Percentiles rank a stretch among this genome's conserved stretches.
Conservation (phyloP, 192 early-diverging fungal species). For the Coemansia biformis region DNA sequence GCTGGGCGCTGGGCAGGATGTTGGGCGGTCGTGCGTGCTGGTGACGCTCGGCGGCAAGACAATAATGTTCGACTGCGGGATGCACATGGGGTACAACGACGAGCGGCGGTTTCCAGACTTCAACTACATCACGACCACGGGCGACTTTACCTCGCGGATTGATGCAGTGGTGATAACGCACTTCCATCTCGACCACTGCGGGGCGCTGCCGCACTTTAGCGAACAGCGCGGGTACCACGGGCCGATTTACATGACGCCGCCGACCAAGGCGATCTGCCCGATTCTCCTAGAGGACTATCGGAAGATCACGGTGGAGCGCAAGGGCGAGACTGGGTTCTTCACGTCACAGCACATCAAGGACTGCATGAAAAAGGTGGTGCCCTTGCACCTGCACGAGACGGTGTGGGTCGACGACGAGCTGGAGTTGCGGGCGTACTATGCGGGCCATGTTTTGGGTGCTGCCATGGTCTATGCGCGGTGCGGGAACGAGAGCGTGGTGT, state of each 20-base stretch:
- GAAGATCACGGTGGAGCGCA: slow-evolving; percentile 83
- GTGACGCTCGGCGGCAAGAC: slow-evolving; percentile 72
- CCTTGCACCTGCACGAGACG: slow-evolving; percentile 80
- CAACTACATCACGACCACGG: slow-evolving; percentile 77
- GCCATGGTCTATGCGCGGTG: slow-evolving; percentile 87
- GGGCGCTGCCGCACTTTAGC: slow-evolving; percentile 91
- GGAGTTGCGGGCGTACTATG: slow-evolving; percentile 85
- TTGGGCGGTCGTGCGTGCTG: slow-evolving; percentile 78
- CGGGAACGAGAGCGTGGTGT: slow-evolving; percentile 71
- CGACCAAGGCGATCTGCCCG: slow-evolving; percentile 92
- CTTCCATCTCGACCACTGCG: slow-evolving; percentile 99
- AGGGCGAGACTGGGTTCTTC: slow-evolving; percentile 88
- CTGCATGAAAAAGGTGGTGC: slow-evolving; percentile 92
- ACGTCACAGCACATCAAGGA: slow-evolving; percentile 81
- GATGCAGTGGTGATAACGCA: slow-evolving; percentile 95
- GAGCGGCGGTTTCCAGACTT: slow-evolving; percentile 94
- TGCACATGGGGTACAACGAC: slow-evolving; percentile 95
- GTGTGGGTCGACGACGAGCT: slow-evolving; percentile 80
- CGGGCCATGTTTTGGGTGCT: slow-evolving; percentile 95
- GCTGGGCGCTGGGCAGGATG: slow-evolving; percentile 80
- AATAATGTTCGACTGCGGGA: slow-evolving; percentile 90
- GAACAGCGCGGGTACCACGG: slow-evolving; percentile 93
- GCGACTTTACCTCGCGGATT: slow-evolving; percentile 72
- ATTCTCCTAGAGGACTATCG: slow-evolving; percentile 92
- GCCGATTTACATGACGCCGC: slow-evolving; percentile 96